Conservation (phyloP, 2,329 filamentous ascomycete genomes). For the Aspergillus caelatus region DNA sequence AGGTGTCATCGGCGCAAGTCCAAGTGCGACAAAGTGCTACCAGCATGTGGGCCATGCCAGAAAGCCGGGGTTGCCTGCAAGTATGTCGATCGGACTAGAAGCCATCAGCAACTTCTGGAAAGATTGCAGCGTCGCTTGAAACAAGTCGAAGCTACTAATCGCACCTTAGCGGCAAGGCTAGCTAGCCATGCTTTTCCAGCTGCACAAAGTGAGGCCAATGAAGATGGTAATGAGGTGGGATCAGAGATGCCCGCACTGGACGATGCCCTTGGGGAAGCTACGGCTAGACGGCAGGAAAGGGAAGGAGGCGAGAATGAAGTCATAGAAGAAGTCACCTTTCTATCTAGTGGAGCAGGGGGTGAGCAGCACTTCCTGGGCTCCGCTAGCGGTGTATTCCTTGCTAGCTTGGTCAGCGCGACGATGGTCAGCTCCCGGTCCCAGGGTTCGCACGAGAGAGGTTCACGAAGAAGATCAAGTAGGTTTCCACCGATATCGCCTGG, state of each 20-base stretch:
- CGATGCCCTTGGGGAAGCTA: neutral
- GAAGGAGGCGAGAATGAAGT: neutral
- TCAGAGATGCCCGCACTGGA: neutral
- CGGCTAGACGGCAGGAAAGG: neutral
- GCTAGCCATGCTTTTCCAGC: neutral
- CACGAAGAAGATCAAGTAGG: neutral
- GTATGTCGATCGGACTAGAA: neutral
- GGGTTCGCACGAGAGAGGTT: neutral
- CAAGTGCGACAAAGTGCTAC: neutral
- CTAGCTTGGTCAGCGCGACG: neutral
- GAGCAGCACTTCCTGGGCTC: constrained; percentile 10
- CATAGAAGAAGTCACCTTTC: neutral
- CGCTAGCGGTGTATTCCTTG: neutral
- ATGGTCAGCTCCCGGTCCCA: neutral
- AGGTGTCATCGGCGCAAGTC: neutral
- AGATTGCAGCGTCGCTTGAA: neutral
- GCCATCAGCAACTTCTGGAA: neutral
- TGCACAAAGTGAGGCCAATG: neutral
- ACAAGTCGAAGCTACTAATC: neutral
- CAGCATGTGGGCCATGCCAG: neutral
- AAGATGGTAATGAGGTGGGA: neutral
- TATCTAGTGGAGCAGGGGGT: constrained; percentile 17
- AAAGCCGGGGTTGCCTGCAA: neutral
- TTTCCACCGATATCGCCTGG: neutral
- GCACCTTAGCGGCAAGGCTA: neutral